Percentiles rank a stretch among this genome's conserved stretches.
These are phyloP conservation scores for Pseudogymnoascus sp. DNA, from an alignment of 2,329 filamentous ascomycete species.

Conservation along the genomic window DNA sequence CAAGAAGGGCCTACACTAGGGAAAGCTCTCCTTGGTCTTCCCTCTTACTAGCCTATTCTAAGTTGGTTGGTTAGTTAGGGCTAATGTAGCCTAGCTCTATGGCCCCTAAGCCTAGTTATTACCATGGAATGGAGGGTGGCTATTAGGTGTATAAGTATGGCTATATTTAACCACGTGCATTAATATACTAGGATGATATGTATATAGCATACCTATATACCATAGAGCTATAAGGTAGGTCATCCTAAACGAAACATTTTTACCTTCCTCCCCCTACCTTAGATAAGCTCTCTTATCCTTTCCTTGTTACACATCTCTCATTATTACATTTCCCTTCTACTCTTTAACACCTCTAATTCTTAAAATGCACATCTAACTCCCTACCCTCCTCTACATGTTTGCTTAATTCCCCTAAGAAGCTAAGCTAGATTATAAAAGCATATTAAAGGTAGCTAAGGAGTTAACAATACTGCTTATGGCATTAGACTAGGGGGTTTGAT, in stretches of 20 bases:
- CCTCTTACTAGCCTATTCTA: not conserved
- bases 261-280: not conserved
- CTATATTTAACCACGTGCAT: not conserved
- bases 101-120: not conserved
- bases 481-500: no score
- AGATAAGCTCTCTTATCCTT: not conserved
- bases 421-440: no score
- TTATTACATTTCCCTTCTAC: not conserved
- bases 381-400: constrained; percentile 16
- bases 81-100: not conserved
- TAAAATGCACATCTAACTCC: not conserved
- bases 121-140: not conserved
- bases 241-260: not conserved
- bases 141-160: not conserved
- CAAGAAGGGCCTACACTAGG: not conserved
- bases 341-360: not conserved
- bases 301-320: not conserved
- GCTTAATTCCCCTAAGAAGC: constrained; percentile 21
- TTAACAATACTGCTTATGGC: no score
- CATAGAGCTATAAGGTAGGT: not conserved
- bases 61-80: not conserved
- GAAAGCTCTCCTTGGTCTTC: not conserved
- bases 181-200: not conserved
- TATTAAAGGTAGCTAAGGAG: no score
- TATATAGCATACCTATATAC: not conserved